Evolutionary conservation across 331 rosid genomes (phyloP).

Genomic region (Arachis monticola): DNA sequence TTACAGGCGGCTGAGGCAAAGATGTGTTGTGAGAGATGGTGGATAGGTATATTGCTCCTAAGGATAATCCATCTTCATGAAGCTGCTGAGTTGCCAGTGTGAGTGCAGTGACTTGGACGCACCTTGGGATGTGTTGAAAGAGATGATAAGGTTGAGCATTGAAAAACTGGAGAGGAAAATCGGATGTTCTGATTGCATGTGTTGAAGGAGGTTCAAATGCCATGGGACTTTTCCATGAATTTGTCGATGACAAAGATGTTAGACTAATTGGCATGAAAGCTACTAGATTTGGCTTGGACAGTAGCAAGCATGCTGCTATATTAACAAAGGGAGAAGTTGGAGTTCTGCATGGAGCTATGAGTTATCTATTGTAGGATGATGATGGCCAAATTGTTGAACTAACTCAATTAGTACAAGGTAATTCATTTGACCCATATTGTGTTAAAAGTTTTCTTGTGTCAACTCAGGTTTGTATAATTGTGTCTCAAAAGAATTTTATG

Average conservation of each 20-base stretch:
- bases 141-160: conserved; percentile 73
- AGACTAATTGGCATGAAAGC: conserved; percentile 92
- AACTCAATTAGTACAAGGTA: conserved; percentile 99
- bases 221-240: conserved; percentile 92
- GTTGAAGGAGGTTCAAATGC: conserved; percentile 99
- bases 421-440: conserved; percentile 27
- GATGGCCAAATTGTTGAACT: conserved; percentile 94
- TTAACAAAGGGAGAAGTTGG: conserved; percentile 88
- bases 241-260: conserved; percentile 72
- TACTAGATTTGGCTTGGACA: conserved; percentile 89
- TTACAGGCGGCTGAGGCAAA: conserved; percentile 54
- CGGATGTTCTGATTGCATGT: conserved; percentile 88
- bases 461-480: not conserved
- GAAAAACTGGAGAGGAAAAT: conserved; percentile 96
- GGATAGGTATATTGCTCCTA: conserved; percentile 57
- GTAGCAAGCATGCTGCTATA: conserved; percentile 97
- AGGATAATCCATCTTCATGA: conserved; percentile 68
- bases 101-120: conserved; percentile 72
- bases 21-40: conserved; percentile 74
- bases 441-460: conserved; percentile 23
- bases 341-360: conserved; percentile 97
- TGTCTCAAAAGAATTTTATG: conserved; percentile 29
- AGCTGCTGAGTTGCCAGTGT: conserved; percentile 59
- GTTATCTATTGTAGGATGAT: conserved; percentile 92
- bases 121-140: conserved; percentile 66